Conservation (phyloP, 75 land plant genomes). For the Cunninghamia lanceolata region DNA sequence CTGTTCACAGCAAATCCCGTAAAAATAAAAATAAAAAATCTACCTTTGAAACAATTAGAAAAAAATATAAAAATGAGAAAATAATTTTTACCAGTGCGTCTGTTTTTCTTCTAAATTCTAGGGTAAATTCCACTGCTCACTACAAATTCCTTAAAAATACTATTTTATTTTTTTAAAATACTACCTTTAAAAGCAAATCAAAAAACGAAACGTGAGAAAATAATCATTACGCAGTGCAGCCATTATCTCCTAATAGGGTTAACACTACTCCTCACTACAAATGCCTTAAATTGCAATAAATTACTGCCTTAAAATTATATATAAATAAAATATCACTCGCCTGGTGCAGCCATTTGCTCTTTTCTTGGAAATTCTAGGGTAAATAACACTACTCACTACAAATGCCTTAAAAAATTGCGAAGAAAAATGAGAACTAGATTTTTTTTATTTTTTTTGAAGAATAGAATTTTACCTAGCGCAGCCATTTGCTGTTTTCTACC, state of each 20-base stretch:
- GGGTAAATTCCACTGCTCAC: neutral
- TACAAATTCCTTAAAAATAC: neutral
- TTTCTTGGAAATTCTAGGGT: constrained; percentile 13
- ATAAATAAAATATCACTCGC: constrained; percentile 6
- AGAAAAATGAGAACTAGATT: neutral
- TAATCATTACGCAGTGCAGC: neutral
- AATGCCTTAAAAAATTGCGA: neutral
- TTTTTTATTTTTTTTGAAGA: too few relatives aligned
- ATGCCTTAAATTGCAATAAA: neutral
- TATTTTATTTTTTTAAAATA: too few relatives aligned
- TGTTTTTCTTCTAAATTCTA: too few relatives aligned
- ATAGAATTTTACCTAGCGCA: constrained; percentile 38
- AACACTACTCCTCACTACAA: neutral
- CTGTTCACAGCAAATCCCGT: too few relatives aligned
- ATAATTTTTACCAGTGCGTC: too few relatives aligned
- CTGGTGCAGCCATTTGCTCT: constrained; percentile 42
- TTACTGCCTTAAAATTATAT: neutral
- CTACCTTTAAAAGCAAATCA: neutral
- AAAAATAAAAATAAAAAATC: too few relatives aligned
- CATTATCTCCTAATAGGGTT: too few relatives aligned
- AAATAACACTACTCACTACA: neutral
- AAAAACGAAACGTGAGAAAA: neutral
- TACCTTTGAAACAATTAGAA: too few relatives aligned
- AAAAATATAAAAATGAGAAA: too few relatives aligned
- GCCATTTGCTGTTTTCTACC: constrained; percentile 52